These are phyloP conservation scores for Suillus fuscotomentosus DNA, from an alignment of 768 basidiomycete species.

Conservation along the genomic window DNA sequence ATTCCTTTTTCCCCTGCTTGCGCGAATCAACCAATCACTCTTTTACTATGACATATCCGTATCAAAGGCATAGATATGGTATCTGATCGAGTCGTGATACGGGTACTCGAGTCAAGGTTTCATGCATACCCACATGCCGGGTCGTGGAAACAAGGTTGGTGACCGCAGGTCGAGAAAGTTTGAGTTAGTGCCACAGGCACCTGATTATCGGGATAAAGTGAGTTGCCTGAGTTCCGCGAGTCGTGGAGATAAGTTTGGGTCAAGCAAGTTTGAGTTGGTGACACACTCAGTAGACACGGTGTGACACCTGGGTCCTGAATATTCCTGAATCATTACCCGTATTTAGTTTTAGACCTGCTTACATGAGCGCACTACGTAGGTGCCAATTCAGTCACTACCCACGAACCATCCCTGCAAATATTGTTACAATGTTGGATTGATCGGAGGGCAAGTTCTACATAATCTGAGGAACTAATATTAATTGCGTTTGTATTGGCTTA, in stretches of 20 bases:
- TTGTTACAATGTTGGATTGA: neutral
- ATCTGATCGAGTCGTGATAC: neutral
- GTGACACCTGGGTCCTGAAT: too few relatives aligned
- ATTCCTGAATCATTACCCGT: too few relatives aligned
- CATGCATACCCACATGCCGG: neutral
- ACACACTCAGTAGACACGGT: too few relatives aligned
- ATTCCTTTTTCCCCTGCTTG: neutral
- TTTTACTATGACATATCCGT: neutral
- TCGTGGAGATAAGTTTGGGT: too few relatives aligned
- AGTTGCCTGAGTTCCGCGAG: neutral
- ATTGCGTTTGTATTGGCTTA: neutral
- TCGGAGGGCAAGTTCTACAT: too few relatives aligned
- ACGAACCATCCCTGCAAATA: too few relatives aligned
- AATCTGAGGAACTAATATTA: too few relatives aligned
- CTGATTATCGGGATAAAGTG: neutral
- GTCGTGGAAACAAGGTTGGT: neutral
- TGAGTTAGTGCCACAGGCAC: neutral
- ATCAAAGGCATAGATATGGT: neutral
- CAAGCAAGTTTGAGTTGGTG: too few relatives aligned
- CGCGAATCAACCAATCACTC: neutral
- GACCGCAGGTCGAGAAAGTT: neutral
- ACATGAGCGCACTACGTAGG: too few relatives aligned
- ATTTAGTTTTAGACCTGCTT: too few relatives aligned
- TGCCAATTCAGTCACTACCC: too few relatives aligned
- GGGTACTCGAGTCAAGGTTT: neutral